A percentile compares a stretch with the other conserved stretches of the same genome.
Evolutionary conservation across 345 rosid genomes (phyloP).

Genomic region (Crucihimalaya himalaica): DNA sequence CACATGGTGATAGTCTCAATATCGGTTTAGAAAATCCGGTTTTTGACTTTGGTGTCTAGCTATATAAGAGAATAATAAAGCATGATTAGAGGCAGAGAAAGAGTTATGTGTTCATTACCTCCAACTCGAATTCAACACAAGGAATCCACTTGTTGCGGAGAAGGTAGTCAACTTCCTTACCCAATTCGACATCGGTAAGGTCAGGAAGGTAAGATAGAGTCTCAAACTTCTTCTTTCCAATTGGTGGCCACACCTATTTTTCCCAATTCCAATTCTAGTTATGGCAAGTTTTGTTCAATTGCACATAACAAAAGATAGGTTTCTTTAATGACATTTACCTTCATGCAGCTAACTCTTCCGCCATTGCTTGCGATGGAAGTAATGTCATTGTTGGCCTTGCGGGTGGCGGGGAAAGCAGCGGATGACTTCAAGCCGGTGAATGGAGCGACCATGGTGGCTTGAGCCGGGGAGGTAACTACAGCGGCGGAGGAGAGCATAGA

Average conservation of each 20-base stretch:
- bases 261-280: not conserved
- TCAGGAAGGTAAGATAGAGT: conserved; percentile 58
- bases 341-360: conserved; percentile 55
- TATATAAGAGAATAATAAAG: not conserved
- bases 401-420: conserved; percentile 51
- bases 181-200: conserved; percentile 32
- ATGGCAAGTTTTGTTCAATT: not conserved
- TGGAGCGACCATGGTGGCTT: conserved; percentile 57
- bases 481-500: conserved; percentile 58
- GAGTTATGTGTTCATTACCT: conserved; percentile 25
- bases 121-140: conserved; percentile 63
- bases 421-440: conserved; percentile 54
- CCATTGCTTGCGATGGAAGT: conserved; percentile 55
- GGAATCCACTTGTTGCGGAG: conserved; percentile 62
- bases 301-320: not conserved
- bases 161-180: conserved; percentile 59
- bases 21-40: not conserved
- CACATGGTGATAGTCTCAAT: not conserved
- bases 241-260: conserved; percentile 51
- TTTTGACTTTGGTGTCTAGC: not conserved
- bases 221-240: conserved; percentile 54
- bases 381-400: conserved; percentile 49
- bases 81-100: not conserved
- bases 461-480: conserved; percentile 48
- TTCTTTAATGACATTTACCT: conserved; percentile 30